Base-by-base conservation (phyloP, 148 eudicot species). In the Nyssa sinensis region DNA sequence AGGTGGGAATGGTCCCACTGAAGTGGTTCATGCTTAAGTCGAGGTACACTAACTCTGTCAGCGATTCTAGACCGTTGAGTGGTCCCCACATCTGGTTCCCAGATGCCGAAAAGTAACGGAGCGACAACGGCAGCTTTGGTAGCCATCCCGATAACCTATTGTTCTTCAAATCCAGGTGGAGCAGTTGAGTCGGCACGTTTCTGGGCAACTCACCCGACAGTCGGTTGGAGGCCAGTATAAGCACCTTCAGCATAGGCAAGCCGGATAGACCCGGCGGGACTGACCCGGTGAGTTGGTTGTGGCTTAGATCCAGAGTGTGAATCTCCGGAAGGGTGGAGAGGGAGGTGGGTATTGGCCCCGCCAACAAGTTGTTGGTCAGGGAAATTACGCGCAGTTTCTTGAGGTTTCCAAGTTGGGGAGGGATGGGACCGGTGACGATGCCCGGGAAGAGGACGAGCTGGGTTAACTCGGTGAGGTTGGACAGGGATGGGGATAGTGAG, bases 361-460 rank as follows among this genome's bases (percentile, higher is more conserved):
- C 83, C 39, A 91, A 79, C 14, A 86, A 88, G 78, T 91, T 91
- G 70, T 83, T 80, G 19, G 91, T 59, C 2, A 91, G 73, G 51
- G 87, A 84, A 28, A 91, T 70, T 68, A 87, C 86, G 3, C 82
- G 67, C 67, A 90, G 82, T 30, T 73, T 67, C 23, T 19, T 67
- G 61, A 86, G 85, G 6, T 32, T 35, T 9, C 78, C 86, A 37
- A 90, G 67, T 27, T 78, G 75, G 34, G 83, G 5, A 0, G 96
- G 92, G 66, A 90, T 86, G 0, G 90, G 83, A 4, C 96, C 92
- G 5, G 96, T 86, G 71, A 90, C 88, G 35, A 87, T 61, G 64
- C 96, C 96, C 37, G 90, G 79, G 76, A 77, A 82, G 70, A 90
- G 89, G 47, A 90, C 78, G 23, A 90, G 85, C 67, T 90, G 96